Base-by-base conservation (phyloP, 768 basidiomycete genomes). In the Xerocomus spinulosus region DNA sequence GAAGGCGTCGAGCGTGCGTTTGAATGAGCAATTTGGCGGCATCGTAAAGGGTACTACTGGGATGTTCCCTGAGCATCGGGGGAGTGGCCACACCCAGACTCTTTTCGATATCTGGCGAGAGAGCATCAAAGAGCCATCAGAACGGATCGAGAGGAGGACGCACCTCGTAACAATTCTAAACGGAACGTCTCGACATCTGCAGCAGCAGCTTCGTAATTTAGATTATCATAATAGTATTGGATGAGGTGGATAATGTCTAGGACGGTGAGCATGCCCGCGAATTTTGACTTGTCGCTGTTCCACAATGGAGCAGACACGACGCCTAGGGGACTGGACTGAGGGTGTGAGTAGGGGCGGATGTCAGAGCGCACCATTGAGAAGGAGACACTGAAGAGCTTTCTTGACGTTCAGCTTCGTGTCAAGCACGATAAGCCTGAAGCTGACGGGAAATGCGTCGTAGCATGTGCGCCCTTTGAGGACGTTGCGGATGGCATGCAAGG, bases 231-330 rank as follows among this genome's bases (percentile, higher is more conserved):
- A 68, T 97, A 99, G 72, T 94, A 96, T 61, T 99, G 96, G 55
- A 99, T 98, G 55, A 99, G 82, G 66, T 99, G 96, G 49, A 99
- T 97, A 66, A 99, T 93, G 68, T 99, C 96, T 48, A 92, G 80
- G n/a, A 98, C 92, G 9, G 96, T 99, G 62, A 99, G 87, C 95
- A 99, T 98, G 51, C 96, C 96, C 9, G 92, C 91, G 61, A 99
- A 99, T 34, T 76, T 81, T 5, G 91, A 94, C 51, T 80, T 82
- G 54, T 92, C 89, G 67, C 92, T 95, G 73, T 97, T 95, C 92
- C 95, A 99, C 21, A 99, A 75, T 12, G 96, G 95, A 0, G 96
- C 96, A 5, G 96, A 98, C 18, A 98, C 94, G 50, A 98, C 94
- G 52, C 93, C 95, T 96, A 64, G 7, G 36, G 39, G 43, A 30